A percentile compares a stretch with the other conserved stretches of the same genome.
Evolutionary conservation across 2,329 filamentous ascomycete genomes (phyloP).

Genomic region (Polychaeton citri): DNA sequence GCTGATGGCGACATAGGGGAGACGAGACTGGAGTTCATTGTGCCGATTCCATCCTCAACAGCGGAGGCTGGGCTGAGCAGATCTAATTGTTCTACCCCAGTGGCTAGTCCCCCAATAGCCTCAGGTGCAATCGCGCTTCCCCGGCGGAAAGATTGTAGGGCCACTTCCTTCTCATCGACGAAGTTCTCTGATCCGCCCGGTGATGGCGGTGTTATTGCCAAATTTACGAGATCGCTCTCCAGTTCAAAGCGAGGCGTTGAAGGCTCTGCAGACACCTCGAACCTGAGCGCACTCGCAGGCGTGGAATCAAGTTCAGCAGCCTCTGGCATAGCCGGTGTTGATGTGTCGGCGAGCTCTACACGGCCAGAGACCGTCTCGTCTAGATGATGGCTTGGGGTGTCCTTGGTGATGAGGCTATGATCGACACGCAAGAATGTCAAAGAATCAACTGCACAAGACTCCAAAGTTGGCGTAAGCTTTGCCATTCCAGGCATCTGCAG

Average conservation of each 20-base stretch:
- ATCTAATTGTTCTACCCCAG: conserved; percentile 6
- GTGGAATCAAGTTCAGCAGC: conserved; percentile 18
- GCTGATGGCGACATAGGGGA: background rate
- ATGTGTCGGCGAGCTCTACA: conserved; percentile 15
- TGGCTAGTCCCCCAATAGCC: conserved; percentile 19
- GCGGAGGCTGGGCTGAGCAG: conserved; percentile 11
- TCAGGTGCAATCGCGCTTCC: conserved; percentile 35
- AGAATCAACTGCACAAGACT: conserved; percentile 31
- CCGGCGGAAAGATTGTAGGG: conserved; percentile 19
- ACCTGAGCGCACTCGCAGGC: conserved; percentile 8
- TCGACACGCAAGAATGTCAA: conserved; percentile 43
- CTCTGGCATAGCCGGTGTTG: conserved; percentile 10
- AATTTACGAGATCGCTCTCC: conserved; percentile 22
- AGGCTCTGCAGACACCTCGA: conserved; percentile 14
- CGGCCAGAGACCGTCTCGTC: conserved; percentile 13
- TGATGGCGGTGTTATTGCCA: conserved; percentile 18
- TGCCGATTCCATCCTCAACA: conserved; percentile 6
- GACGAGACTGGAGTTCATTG: conserved; percentile 2
- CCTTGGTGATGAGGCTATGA: conserved; percentile 40
- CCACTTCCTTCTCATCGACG: conserved; percentile 3
- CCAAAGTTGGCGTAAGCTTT: conserved; percentile 40
- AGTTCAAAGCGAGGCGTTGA: conserved; percentile 22
- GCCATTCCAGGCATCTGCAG: conserved; percentile 35
- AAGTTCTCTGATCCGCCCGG: conserved; percentile 16
- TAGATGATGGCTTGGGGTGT: conserved; percentile 15